phyloP scores from a whole-genome alignment of 371 early-diverging fungal species.

The Syncephalastrum sp. region DNA sequence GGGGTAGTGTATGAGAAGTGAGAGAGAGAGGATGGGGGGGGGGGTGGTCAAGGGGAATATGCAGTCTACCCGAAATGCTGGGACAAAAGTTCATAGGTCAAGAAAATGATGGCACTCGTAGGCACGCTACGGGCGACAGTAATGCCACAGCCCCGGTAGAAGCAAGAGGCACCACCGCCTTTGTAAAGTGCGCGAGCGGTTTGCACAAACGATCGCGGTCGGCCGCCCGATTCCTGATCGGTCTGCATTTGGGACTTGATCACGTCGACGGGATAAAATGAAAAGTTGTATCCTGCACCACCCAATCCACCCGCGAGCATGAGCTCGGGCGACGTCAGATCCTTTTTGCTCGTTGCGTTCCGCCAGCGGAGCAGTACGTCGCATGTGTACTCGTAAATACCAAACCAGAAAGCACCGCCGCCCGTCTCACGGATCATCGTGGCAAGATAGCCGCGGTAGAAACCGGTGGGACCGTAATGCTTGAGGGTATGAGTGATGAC shows the following conservation, averaged over 20 bases:
- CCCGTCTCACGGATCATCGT: constrained; percentile 87
- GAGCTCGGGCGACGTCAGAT: constrained; percentile 64
- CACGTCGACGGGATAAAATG: constrained; percentile 93
- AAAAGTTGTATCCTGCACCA: constrained; percentile 89
- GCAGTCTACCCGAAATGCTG: constrained; percentile 7
- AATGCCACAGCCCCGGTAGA: constrained; percentile 94
- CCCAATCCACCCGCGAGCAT: constrained; percentile 91
- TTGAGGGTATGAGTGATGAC: constrained; percentile 69
- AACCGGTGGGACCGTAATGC: constrained; percentile 74
- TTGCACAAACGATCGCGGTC: constrained; percentile 45
- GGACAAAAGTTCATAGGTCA: constrained; percentile 69
- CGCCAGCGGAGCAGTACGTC: constrained; percentile 48
- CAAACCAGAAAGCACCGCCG: constrained; percentile 97
- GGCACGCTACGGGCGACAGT: constrained; percentile 89
- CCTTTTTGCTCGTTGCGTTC: constrained; percentile 48
- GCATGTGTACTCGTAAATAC: constrained; percentile 84
- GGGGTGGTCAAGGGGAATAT: background rate
- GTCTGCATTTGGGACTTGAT: constrained; percentile 95
- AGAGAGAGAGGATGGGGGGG: background rate
- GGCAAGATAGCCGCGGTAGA: constrained; percentile 88
- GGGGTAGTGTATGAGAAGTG: background rate
- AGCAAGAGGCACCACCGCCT: constrained; percentile 79
- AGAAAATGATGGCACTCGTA: constrained; percentile 90
- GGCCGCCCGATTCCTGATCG: constrained; percentile 54
- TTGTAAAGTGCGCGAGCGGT: constrained; percentile 71